Evolutionary conservation across 345 rosid genomes (phyloP).

Genomic region (Brassica napus): DNA sequence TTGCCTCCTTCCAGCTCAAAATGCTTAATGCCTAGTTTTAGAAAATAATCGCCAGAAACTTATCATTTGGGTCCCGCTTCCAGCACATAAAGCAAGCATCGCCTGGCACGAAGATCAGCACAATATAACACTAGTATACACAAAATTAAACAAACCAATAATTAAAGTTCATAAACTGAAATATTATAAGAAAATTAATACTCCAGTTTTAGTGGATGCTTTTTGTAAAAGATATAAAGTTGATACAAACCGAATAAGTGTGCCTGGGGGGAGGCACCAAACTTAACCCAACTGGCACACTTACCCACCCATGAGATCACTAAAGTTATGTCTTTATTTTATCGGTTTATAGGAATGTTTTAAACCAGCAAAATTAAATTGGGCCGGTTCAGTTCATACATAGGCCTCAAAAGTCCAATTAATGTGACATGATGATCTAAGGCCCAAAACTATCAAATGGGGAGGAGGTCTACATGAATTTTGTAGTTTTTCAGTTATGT

Average conservation of each 20-base stretch:
- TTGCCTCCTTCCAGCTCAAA: not conserved
- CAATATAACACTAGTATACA: no score
- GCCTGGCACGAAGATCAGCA: not conserved
- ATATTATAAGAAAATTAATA: not conserved
- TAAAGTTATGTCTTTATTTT: not conserved
- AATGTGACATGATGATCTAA: not conserved
- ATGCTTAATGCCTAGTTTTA: not conserved
- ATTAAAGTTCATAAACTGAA: not conserved
- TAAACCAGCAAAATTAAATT: not conserved
- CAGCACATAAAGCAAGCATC: not conserved
- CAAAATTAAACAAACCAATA: not conserved
- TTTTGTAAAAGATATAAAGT: not conserved
- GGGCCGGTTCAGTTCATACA: not conserved
- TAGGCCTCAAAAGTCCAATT: not conserved
- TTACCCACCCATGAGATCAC: not conserved
- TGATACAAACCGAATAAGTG: not conserved
- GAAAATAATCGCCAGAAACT: not conserved
- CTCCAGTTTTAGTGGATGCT: not conserved
- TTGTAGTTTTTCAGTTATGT: not conserved
- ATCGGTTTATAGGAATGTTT: not conserved
- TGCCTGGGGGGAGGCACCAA: not conserved
- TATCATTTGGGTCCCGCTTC: no score
- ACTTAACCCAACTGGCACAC: not conserved
- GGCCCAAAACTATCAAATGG: slow-evolving; percentile 15
- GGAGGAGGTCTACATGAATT: not conserved